Conservation (phyloP, 2,329 filamentous ascomycete species). For the Xylaria sp. region DNA sequence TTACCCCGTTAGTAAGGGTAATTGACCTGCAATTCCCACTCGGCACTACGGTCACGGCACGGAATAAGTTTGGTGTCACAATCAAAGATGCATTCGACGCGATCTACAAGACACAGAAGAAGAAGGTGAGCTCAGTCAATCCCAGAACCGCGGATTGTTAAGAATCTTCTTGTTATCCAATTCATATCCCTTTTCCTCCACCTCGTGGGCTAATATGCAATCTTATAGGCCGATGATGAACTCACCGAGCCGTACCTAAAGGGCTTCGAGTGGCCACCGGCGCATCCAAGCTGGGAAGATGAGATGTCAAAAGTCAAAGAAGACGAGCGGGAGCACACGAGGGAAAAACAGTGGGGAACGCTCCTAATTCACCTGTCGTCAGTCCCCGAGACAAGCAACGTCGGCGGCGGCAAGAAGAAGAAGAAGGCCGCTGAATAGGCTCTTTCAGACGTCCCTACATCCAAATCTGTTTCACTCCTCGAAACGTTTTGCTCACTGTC, state of each 20-base stretch:
- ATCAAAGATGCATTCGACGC: conserved; percentile 97
- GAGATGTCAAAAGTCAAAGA: conserved; percentile 36
- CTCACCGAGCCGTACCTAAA: conserved; percentile 86
- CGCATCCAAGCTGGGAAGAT: conserved; percentile 38
- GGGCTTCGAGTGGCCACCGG: conserved; percentile 86
- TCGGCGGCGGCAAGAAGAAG: conserved; percentile 70
- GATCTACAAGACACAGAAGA: conserved; percentile 96
- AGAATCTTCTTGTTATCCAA: background rate
- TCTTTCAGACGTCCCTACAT: conserved; percentile 40
- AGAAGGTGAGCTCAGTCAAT: conserved; percentile 72
- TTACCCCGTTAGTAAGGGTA: conserved; percentile 87
- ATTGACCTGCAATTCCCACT: conserved; percentile 93
- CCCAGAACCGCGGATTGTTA: background rate
- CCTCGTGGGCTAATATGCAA: conserved; percentile 14
- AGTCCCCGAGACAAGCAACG: conserved; percentile 65
- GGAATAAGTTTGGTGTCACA: conserved; percentile 93
- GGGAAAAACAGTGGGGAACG: conserved; percentile 87
- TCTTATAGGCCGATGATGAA: conserved; percentile 83
- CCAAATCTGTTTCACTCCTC: conserved; percentile 54
- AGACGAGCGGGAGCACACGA: conserved; percentile 57
- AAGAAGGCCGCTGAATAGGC: conserved; percentile 68
- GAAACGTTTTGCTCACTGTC: conserved; percentile 38
- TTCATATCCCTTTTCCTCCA: background rate
- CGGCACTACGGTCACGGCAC: conserved; percentile 85
- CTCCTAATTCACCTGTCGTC: conserved; percentile 89